Evolutionary conservation across 805 yeast species (phyloP).

Genomic region (Dipodascopsis tothii): DNA sequence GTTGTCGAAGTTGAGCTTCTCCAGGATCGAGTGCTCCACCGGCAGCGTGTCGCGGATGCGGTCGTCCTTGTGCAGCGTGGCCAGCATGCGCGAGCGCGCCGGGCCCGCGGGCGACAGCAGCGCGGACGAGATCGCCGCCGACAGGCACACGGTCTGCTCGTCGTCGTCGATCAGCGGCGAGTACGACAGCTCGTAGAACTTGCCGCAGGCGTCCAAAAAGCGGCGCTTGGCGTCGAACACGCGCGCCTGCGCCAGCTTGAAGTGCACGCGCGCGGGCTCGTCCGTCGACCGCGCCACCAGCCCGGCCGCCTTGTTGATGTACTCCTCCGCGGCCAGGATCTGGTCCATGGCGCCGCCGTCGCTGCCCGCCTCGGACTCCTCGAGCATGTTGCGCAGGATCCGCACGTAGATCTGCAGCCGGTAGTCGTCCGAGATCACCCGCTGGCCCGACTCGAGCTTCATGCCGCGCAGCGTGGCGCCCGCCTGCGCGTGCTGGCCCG

Average conservation of each 20-base stretch:
- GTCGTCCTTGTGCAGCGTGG: conserved; percentile 28
- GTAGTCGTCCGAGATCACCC: conserved; percentile 23
- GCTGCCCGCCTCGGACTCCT: conserved; percentile 13
- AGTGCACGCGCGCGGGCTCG: conserved; percentile 19
- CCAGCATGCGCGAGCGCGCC: conserved; percentile 25
- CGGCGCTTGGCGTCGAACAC: conserved; percentile 27
- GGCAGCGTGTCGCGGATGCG: conserved; percentile 11
- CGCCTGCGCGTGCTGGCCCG: conserved; percentile 20
- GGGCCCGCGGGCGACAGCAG: conserved; percentile 33
- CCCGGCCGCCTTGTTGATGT: conserved; percentile 26
- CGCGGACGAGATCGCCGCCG: conserved; percentile 29
- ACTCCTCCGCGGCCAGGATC: conserved; percentile 24
- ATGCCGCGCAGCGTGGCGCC: conserved; percentile 26
- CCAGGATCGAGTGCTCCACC: conserved; percentile 22
- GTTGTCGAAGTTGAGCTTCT: conserved; percentile 26
- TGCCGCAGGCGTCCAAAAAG: conserved; percentile 29
- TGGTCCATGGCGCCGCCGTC: conserved; percentile 4
- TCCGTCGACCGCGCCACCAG: conserved; percentile 21
- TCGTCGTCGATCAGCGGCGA: conserved; percentile 24
- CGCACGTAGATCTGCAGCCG: conserved; percentile 25
- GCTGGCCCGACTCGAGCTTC: conserved; percentile 21
- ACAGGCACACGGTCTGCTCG: conserved; percentile 25
- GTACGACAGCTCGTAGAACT: conserved; percentile 28
- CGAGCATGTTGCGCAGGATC: conserved; percentile 27
- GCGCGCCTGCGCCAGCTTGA: conserved; percentile 30